A percentile compares a stretch with the other conserved stretches of the same genome.
These are phyloP conservation scores for Fragaria vesca DNA, from an alignment of 306 rosid genomes.

Conservation along the genomic window DNA sequence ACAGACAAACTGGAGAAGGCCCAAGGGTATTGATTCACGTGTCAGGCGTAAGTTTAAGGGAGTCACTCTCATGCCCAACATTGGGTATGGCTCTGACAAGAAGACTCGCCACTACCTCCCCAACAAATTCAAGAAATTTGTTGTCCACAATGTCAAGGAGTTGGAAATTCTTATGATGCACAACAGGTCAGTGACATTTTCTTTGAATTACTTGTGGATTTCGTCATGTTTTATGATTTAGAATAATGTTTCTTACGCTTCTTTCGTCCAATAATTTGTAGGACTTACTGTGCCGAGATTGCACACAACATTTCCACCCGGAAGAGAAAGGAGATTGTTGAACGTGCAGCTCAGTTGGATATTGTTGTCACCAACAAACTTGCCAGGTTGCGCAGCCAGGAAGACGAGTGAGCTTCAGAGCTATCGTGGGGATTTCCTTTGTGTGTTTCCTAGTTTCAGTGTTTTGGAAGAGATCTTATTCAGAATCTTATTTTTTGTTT, in stretches of 20 bases:
- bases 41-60: constrained; percentile 91
- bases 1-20: constrained; percentile 75
- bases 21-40: constrained; percentile 86
- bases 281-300: constrained; percentile 82
- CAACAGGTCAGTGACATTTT: constrained; percentile 47
- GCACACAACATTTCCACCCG: constrained; percentile 64
- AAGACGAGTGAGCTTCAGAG: constrained; percentile 48
- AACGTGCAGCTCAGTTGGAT: constrained; percentile 75
- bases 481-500: constrained; percentile 10
- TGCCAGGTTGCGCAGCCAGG: constrained; percentile 82
- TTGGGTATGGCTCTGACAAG: constrained; percentile 77
- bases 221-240: background rate
- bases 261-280: constrained; percentile 14
- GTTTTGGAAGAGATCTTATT: constrained; percentile 13
- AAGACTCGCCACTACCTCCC: constrained; percentile 78
- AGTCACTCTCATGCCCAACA: constrained; percentile 70
- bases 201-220: background rate
- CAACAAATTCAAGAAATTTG: constrained; percentile 74
- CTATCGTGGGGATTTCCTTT: constrained; percentile 2
- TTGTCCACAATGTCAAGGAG: constrained; percentile 59
- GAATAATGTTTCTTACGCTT: background rate
- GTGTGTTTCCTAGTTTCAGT: constrained; percentile 14
- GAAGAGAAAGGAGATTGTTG: constrained; percentile 74
- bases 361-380: constrained; percentile 70
- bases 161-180: constrained; percentile 80